phyloP scores from a whole-genome alignment of 2,329 filamentous ascomycete genomes.

The Verticillium alfalfae region DNA sequence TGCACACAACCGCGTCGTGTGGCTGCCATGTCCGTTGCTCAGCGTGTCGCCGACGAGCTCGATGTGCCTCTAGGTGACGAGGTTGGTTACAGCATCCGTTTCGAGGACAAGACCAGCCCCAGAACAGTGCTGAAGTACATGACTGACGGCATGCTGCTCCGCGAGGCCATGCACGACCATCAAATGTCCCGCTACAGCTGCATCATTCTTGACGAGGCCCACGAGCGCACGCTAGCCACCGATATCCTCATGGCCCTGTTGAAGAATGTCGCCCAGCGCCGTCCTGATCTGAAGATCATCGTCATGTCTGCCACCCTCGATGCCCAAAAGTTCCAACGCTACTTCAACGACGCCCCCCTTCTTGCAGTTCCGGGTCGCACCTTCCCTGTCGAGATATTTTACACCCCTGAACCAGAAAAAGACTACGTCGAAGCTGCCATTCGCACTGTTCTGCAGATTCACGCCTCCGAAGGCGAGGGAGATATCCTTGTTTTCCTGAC shows the following conservation, averaged over 20 bases:
- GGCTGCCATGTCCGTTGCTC: slow-evolving; percentile 95
- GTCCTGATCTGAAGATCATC: slow-evolving; percentile 92
- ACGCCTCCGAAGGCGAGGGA: slow-evolving; percentile 85
- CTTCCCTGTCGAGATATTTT: slow-evolving; percentile 96
- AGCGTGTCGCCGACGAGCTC: slow-evolving; percentile 96
- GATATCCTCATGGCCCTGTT: slow-evolving; percentile 96
- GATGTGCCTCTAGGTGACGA: slow-evolving; percentile 90
- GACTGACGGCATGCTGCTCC: slow-evolving; percentile 97
- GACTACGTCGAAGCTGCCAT: slow-evolving; percentile 97
- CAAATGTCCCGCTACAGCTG: slow-evolving; percentile 89
- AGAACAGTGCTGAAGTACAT: slow-evolving; percentile 98
- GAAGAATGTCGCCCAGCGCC: slow-evolving; percentile 78
- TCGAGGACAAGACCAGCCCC: slow-evolving; percentile 86
- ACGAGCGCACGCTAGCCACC: slow-evolving; percentile 94
- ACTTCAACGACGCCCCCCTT: slow-evolving; percentile 91
- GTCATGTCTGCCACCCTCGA: slow-evolving; percentile 99
- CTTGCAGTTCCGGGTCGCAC: slow-evolving; percentile 93
- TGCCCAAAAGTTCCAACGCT: slow-evolving; percentile 95
- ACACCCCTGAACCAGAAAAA: slow-evolving; percentile 90
- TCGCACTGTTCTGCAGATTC: slow-evolving; percentile 92
- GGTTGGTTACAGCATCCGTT: slow-evolving; percentile 98
- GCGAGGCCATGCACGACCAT: slow-evolving; percentile 95
- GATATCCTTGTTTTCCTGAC: slow-evolving; percentile 94
- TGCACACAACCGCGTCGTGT: slow-evolving; percentile 98
- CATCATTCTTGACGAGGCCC: slow-evolving; percentile 97